Conservation (phyloP, 2,329 filamentous ascomycete species). For the Myriosclerotinia scirpicola region DNA sequence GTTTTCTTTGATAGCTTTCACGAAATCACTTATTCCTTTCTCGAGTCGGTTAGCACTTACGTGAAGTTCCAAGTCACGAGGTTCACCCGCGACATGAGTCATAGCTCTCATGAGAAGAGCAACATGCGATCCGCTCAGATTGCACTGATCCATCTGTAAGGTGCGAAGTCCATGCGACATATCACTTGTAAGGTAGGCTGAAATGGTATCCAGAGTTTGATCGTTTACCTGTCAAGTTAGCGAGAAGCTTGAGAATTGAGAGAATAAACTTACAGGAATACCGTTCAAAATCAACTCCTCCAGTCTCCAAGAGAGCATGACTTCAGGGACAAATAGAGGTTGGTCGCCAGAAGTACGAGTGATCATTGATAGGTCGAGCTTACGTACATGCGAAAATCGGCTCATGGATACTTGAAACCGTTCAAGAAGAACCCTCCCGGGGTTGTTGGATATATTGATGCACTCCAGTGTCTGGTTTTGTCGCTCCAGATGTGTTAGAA, state of each 20-base stretch:
- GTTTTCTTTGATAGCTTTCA: slow-evolving; percentile 51
- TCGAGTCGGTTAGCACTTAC: slow-evolving; percentile 58
- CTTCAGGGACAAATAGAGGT: slow-evolving; percentile 64
- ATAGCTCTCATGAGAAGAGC: slow-evolving; percentile 65
- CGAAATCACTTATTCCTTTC: slow-evolving; percentile 51
- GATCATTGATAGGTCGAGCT: slow-evolving; percentile 64
- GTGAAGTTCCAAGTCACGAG: slow-evolving; percentile 62
- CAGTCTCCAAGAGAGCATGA: slow-evolving; percentile 64
- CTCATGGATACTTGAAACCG: slow-evolving; percentile 66
- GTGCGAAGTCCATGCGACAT: slow-evolving; percentile 60
- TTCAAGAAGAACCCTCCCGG: slow-evolving; percentile 62
- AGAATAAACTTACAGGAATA: slow-evolving; percentile 47
- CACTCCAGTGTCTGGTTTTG: slow-evolving; percentile 68
- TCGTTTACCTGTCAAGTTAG: slow-evolving; percentile 51
- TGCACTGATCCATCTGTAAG: slow-evolving; percentile 66
- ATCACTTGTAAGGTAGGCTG: slow-evolving; percentile 61
- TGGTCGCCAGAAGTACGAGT: slow-evolving; percentile 62
- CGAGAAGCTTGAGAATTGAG: neutral
- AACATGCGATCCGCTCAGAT: slow-evolving; percentile 62
- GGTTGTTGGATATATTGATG: slow-evolving; percentile 66
- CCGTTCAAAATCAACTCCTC: slow-evolving; percentile 66
- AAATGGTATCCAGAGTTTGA: slow-evolving; percentile 63
- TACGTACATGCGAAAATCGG: slow-evolving; percentile 64
- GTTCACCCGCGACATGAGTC: slow-evolving; percentile 49
- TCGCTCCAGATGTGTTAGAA: slow-evolving; percentile 62